A percentile compares a stretch with the other conserved stretches of the same genome.
These are phyloP conservation scores for Pisolithus thermaeus DNA, from an alignment of 1,284 basidiomycete species.

Conservation along the genomic window DNA sequence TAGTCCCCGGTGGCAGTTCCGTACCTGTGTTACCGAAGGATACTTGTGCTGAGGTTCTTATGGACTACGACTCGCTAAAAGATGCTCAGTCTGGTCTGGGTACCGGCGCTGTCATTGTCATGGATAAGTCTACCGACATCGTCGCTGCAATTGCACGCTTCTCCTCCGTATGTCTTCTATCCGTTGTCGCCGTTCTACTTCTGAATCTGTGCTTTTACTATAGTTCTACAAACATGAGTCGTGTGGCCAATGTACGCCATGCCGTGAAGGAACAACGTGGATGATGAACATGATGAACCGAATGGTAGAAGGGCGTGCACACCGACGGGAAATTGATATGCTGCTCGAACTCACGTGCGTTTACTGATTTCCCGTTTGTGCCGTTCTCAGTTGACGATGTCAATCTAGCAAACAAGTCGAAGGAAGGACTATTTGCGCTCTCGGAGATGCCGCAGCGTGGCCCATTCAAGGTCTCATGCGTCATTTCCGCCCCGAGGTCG, in stretches of 20 bases:
- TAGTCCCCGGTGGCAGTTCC: conserved; percentile 92
- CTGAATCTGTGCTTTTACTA: conserved; percentile 1
- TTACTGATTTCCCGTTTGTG: background rate
- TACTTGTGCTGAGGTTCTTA: conserved; percentile 80
- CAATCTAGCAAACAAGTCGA: conserved; percentile 87
- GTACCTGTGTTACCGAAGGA: conserved; percentile 90
- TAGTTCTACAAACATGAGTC: conserved; percentile 98
- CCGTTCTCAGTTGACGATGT: conserved; percentile 13
- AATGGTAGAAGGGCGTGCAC: conserved; percentile 83
- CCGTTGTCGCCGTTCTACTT: background rate
- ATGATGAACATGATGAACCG: conserved; percentile 99
- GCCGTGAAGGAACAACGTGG: conserved; percentile 95
- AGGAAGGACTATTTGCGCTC: conserved; percentile 92
- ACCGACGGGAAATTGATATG: conserved; percentile 96
- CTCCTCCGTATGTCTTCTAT: conserved; percentile 52
- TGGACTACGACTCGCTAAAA: conserved; percentile 98
- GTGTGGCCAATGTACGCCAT: conserved; percentile 97
- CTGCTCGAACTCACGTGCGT: conserved; percentile 82
- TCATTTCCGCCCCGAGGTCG: conserved; percentile 94
- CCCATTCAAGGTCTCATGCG: conserved; percentile 96
- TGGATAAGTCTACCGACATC: conserved; percentile 97
- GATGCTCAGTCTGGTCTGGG: conserved; percentile 93
- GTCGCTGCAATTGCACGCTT: conserved; percentile 92
- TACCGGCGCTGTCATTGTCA: conserved; percentile 97
- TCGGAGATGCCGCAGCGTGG: conserved; percentile 98